Base-by-base conservation (phyloP, 345 rosid genomes). In the Salix udensis region DNA sequence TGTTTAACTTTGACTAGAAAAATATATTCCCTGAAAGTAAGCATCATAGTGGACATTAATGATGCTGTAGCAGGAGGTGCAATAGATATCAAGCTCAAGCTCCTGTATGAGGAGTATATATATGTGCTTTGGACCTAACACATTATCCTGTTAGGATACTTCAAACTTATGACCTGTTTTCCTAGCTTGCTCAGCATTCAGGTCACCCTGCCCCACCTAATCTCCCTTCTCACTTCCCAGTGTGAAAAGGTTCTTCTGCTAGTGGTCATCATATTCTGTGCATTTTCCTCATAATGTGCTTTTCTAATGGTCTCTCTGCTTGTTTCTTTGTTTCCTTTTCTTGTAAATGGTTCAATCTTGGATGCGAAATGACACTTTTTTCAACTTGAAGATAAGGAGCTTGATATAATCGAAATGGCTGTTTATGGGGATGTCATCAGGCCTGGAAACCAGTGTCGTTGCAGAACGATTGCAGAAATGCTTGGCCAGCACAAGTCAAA, bases 391-490 rank as follows among this genome's bases (percentile, higher is more conserved):
- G 97, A 95, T 64, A 91, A 85, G 87, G 98, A 95, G 88, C 94
- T 95, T 9, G 98, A 93, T 87, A 78, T 93, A 68, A 89, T 91
- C 5, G 98, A 95, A 88, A 93, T 91, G 98, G 98, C 98, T 46
- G 98, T 93, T 80, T 95, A 91, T 72, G 98, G 98, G 55, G 93
- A 95, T 71, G 94, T 95, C 26, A 79, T 87, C 60, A 90, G 97
- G 69, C 96, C 98, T 9, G 98, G 97, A 70, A 95, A 93, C 53
- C 88, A 90, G 69, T 95, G 97, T 79, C 92, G 90, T n/a, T 93
- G 98, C 86, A 93, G 87, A 86, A 89, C 92, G 1, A 86, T 91
- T 65, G 98, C 97, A 0, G 97, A 95, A 81, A 85, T 85, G 87
- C 98, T 95, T 42, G 98, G 97, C 76, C 70, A 84, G 71, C 74